Evolutionary conservation across 345 rosid species (phyloP).

Genomic region (Boechera divaricarpa): DNA sequence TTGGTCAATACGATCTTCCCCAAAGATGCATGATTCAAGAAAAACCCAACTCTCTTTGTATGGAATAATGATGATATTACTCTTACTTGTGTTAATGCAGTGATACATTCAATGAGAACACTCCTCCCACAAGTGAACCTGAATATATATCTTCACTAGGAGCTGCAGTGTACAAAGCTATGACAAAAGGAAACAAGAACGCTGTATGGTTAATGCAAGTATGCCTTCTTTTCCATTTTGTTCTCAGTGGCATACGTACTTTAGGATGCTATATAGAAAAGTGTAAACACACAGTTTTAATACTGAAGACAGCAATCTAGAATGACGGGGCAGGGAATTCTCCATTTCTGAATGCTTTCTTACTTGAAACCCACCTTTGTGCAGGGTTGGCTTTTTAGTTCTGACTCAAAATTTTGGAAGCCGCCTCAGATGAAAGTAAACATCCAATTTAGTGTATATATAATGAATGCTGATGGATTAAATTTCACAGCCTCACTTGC

Average conservation of each 20-base stretch:
- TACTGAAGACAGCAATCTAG: neutral
- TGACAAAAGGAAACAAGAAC: slow-evolving; percentile 83
- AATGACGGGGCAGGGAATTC: neutral
- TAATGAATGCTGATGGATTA: neutral
- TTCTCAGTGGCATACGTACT: neutral
- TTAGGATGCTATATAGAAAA: slow-evolving; percentile 6
- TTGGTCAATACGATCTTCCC: neutral
- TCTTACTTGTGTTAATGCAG: slow-evolving; percentile 51
- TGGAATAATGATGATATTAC: neutral
- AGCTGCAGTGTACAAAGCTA: slow-evolving; percentile 88
- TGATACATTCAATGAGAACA: slow-evolving; percentile 94
- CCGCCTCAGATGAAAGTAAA: slow-evolving; percentile 91
- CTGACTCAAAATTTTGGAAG: slow-evolving; percentile 83
- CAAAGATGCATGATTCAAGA: neutral
- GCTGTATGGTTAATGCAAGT: slow-evolving; percentile 99
- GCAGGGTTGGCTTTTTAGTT: slow-evolving; percentile 97
- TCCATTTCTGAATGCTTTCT: slow-evolving; percentile 13
- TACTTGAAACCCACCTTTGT: slow-evolving; percentile 35
- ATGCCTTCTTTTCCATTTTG: slow-evolving; percentile 38
- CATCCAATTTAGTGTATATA: slow-evolving; percentile 8
- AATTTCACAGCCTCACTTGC: slow-evolving; percentile 5
- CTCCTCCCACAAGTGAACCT: slow-evolving; percentile 86
- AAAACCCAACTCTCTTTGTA: neutral
- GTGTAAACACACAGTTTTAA: neutral
- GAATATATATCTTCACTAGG: slow-evolving; percentile 80